Evolutionary conservation across 306 rosid species (phyloP).

Genomic region (Bauhinia variegata): DNA sequence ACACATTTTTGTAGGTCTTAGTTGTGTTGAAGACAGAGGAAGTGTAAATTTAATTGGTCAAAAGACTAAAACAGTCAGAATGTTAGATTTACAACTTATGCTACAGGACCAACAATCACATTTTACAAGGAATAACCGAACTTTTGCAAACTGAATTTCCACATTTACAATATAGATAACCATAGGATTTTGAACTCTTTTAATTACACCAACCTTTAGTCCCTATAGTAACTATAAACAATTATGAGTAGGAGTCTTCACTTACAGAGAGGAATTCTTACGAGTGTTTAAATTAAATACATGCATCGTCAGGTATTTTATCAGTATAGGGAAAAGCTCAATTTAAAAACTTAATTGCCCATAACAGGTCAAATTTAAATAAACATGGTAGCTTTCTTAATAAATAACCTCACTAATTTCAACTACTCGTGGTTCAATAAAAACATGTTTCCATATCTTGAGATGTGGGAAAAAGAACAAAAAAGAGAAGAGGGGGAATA

Average conservation of each 20-base stretch:
- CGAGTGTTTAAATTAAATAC: background rate
- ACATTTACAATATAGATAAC: background rate
- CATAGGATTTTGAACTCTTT: constrained; percentile 14
- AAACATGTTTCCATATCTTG: constrained; percentile 5
- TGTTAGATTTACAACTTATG: constrained; percentile 13
- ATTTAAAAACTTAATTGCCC: constrained; percentile 7
- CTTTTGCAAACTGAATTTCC: background rate
- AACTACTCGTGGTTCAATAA: background rate
- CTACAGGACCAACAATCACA: background rate
- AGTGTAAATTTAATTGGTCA: constrained; percentile 19
- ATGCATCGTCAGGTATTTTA: background rate
- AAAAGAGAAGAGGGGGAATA: background rate
- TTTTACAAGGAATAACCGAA: constrained; percentile 2
- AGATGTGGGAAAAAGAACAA: background rate
- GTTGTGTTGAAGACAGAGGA: background rate
- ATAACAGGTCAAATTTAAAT: background rate
- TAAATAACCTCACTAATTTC: background rate
- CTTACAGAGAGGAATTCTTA: background rate
- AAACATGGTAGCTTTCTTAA: background rate
- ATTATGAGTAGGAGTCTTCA: constrained; percentile 1
- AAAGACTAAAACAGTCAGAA: constrained; percentile 11
- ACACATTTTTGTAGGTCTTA: constrained; percentile 10
- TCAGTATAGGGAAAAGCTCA: constrained; percentile 7
- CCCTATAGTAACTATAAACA: constrained; percentile 17
- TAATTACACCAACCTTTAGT: constrained; percentile 1